Evolutionary conservation across 352 stramenopile genomes (phyloP), one percentile per base, ranked within the genome.

Genomic region (Blastocystis sp.): DNA sequence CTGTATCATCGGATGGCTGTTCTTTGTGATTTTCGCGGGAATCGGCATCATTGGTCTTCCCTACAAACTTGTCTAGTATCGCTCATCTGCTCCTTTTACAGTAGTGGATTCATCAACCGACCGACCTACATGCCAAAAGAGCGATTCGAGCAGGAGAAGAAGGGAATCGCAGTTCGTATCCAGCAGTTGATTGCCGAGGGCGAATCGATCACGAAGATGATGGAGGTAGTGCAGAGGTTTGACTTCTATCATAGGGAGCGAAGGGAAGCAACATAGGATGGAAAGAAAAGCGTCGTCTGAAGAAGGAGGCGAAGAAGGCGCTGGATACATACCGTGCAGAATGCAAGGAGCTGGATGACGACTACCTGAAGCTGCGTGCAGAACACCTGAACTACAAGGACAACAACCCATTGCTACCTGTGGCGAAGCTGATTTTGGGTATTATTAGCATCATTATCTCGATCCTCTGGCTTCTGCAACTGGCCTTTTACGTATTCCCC

Each of bases 351-450:
- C 65, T 89, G 37, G 78, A 89, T 43, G 34, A 79, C 6, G 78
- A 89, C 53, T 89, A 89, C 55, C 53, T 79, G 54, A 89, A n/a
- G 37, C 30, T 89, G n/a, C 54, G 78, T 20, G 78, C 78, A 26
- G 54, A 89, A 45, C 78, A 89, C 45, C 20, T 89, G n/a, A 78
- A 89, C 53, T 89, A 89, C 47, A 89, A 89, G 30, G 65, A 89
- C 3, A 89, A 89, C 55, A 89, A 89, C 78, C 78, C 78, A 11
- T 37, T 89, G 2, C 24, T 89, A 26, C 78, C 78, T 18, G 55
- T 89, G 59, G 34, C 45, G 24, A 76, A 79, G 30, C 78, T 89
- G 18, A 54, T 89, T 62, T 26, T 76, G 4, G 78, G 78, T 11
- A 89, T 89, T 41, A 43, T 89, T 24, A 54, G 16, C 41, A 78